phyloP scores from a whole-genome alignment of 805 yeast genomes.

The Candida chilensis region DNA sequence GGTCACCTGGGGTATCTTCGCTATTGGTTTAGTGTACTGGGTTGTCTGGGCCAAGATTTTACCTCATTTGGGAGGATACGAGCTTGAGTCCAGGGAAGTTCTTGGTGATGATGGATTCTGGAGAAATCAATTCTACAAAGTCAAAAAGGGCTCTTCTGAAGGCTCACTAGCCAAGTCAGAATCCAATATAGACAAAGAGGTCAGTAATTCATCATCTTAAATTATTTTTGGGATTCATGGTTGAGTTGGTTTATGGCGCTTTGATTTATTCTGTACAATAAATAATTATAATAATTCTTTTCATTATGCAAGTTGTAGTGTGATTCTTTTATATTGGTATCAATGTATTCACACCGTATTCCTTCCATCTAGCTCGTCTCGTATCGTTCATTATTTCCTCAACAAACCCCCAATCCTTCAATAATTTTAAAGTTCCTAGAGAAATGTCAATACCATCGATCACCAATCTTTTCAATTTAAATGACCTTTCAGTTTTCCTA shows the following conservation, averaged over 20 bases:
- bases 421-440: slow-evolving; percentile 9
- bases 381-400: slow-evolving; percentile 7
- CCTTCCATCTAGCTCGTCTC: slow-evolving; percentile 9
- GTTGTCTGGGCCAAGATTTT: slow-evolving; percentile 47
- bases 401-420: slow-evolving; percentile 6
- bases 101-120: slow-evolving; percentile 65
- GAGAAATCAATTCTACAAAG: slow-evolving; percentile 47
- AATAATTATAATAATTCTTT: no score
- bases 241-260: no score
- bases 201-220: no score
- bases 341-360: slow-evolving; percentile 12
- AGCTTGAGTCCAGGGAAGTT: slow-evolving; percentile 40
- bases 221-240: no score
- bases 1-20: slow-evolving; percentile 72
- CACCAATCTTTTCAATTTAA: slow-evolving; percentile 6
- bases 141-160: slow-evolving; percentile 6
- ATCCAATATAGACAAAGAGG: no score
- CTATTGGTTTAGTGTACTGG: slow-evolving; percentile 60
- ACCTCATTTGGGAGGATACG: slow-evolving; percentile 48
- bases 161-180: no score
- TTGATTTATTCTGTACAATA: no score
- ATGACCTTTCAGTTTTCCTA: not conserved
- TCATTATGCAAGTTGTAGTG: no score
- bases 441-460: slow-evolving; percentile 13
- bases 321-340: no score